Percentiles rank a stretch among this genome's conserved stretches.
phyloP scores from a whole-genome alignment of 208 protist genomes.

The Trypanosoma rangeli region DNA sequence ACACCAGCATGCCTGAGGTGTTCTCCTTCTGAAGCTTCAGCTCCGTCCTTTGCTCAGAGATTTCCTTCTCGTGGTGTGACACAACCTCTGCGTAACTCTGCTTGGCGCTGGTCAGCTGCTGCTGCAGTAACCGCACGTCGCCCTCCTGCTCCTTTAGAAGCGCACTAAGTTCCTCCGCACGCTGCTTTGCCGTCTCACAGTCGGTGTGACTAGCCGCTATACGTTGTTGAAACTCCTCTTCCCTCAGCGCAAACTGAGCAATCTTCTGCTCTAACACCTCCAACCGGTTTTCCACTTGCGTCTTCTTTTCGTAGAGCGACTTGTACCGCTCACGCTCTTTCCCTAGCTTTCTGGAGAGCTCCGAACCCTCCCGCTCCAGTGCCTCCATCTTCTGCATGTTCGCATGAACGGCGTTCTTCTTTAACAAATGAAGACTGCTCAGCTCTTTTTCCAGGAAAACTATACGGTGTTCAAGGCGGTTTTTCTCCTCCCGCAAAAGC shows the following conservation, averaged over 20 bases:
- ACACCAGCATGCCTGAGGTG: constrained; percentile 30
- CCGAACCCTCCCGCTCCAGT: constrained; percentile 37
- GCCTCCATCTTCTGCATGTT: constrained; percentile 21
- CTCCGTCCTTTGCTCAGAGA: constrained; percentile 23
- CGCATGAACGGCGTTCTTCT: neutral
- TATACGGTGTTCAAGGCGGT: constrained; percentile 24
- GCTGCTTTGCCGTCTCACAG: constrained; percentile 1
- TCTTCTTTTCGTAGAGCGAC: constrained; percentile 26
- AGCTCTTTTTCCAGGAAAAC: constrained; percentile 33
- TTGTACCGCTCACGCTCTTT: constrained; percentile 56
- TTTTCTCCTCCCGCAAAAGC: constrained; percentile 39
- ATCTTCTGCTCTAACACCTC: constrained; percentile 42
- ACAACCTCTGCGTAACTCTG: constrained; percentile 6
- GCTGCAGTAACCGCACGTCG: constrained; percentile 39
- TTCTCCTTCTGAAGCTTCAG: constrained; percentile 30
- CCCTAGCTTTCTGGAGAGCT: constrained; percentile 57
- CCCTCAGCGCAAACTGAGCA: constrained; percentile 15
- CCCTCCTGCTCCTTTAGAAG: constrained; percentile 23
- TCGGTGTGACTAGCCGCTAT: neutral
- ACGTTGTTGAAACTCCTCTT: constrained; percentile 7
- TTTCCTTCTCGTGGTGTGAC: constrained; percentile 10
- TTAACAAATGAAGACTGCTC: constrained; percentile 16
- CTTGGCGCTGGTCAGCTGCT: constrained; percentile 29
- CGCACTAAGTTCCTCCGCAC: neutral
- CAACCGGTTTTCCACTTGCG: constrained; percentile 33